Evolutionary conservation across 2,329 filamentous ascomycete species (phyloP).

Genomic region (Sphaerulina musiva): DNA sequence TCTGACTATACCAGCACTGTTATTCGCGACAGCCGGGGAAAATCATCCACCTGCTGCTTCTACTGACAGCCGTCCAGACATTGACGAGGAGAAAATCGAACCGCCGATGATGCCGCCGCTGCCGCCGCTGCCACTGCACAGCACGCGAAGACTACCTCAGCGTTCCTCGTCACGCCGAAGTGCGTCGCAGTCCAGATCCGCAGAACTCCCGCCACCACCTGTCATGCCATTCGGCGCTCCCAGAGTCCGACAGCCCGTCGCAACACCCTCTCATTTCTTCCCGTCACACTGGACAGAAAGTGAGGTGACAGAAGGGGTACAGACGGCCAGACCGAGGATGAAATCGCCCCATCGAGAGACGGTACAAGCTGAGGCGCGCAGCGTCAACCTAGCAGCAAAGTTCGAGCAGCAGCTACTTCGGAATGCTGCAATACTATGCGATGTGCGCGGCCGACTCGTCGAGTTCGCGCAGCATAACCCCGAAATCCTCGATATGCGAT

Average conservation of each 20-base stretch:
- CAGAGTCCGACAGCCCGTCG: neutral
- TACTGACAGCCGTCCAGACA: constrained; percentile 8
- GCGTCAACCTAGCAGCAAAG: constrained; percentile 6
- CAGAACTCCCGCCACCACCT: constrained; percentile 17
- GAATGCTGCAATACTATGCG: constrained; percentile 42
- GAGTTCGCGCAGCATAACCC: constrained; percentile 39
- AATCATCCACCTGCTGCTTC: neutral
- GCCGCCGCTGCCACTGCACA: constrained; percentile 3
- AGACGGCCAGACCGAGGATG: constrained; percentile 9
- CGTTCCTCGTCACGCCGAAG: constrained; percentile 5
- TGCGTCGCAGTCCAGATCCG: neutral
- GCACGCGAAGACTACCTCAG: neutral
- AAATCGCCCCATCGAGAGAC: constrained; percentile 7
- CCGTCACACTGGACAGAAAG: constrained; percentile 11
- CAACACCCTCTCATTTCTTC: constrained; percentile 18
- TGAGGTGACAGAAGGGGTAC: constrained; percentile 8
- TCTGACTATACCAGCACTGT: constrained; percentile 23
- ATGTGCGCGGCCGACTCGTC: constrained; percentile 37
- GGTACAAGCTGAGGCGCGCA: neutral
- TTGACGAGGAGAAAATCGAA: neutral
- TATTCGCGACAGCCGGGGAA: too few species aligned
- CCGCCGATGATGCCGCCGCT: neutral
- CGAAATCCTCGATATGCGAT: constrained; percentile 31
- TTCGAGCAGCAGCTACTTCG: constrained; percentile 41
- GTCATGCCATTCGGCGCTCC: constrained; percentile 7